Base-by-base conservation (phyloP, 1,139 yeast genomes). In the Taphrina confusa region DNA sequence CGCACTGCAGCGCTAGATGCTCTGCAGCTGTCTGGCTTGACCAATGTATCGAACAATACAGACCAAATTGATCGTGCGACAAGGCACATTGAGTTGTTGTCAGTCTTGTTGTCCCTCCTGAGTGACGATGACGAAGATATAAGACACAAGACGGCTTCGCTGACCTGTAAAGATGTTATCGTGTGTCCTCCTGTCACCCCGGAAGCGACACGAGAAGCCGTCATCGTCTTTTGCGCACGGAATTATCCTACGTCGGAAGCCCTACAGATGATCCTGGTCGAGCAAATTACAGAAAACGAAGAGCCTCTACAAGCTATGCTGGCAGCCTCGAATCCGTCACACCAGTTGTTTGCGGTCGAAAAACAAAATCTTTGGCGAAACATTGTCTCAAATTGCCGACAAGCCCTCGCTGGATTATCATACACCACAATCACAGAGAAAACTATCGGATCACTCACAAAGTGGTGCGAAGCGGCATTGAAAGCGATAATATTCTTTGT, bases 101-200 rank as follows among this genome's bases (percentile, higher is more conserved):
- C 56, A 2, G 28, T 36, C 22, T 31, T 28, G 20, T 34, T 42
- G 30, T 39, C 27, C 20, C 22, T 34, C 11, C 27, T 54, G 34
- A 23, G 36, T n/a, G 58, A 54, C 25, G 58, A 54, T 33, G 58
- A 54, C 31, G 58, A 54, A 25, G 58, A 54, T 11, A 20, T 54
- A 5, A 31, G 58, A 12, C 18, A 11, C 4, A 34, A 23, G 11
- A 14, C 58, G 6, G 27, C 58, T 3, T 37, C 12, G 3, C 11
- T 16, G 16, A 36, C 36, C 5, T 34, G 51, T 27, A 23, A 14
- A 5, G 22, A 23, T 8, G 8, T 54, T 6, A 34, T 36, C 5
- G 45, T 22, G 3, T 14, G 9, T 18, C 23, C 52, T n/a, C n/a
- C 42, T 6, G 20, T 6, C 12, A 47, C 40, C 6, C 42, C 52